A percentile compares a stretch with the other conserved stretches of the same genome.
phyloP scores from a whole-genome alignment of 441 rosid genomes.

The Mallotus japonicus region DNA sequence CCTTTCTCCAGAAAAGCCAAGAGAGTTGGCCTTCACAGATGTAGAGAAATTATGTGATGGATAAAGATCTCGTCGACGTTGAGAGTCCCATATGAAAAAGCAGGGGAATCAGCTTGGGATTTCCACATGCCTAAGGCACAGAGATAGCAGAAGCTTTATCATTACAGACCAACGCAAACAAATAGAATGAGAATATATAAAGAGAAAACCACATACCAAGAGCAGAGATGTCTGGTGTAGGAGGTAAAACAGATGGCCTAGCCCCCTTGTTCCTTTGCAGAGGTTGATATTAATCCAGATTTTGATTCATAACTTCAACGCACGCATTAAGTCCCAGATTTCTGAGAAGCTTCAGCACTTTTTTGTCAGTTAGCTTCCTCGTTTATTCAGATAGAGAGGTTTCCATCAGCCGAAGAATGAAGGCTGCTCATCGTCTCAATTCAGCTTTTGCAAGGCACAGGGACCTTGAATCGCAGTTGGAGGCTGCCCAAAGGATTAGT shows the following conservation, averaged over 20 bases:
- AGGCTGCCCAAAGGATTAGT: too few species aligned
- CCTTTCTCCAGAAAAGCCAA: conserved; percentile 51
- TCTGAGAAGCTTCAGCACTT: too few species aligned
- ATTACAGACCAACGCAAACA: conserved; percentile 18
- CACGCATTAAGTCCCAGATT: too few species aligned
- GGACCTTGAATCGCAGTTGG: too few species aligned
- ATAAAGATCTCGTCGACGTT: conserved; percentile 46
- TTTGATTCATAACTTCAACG: too few species aligned
- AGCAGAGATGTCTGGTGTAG: conserved; percentile 51
- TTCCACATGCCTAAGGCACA: conserved; percentile 70
- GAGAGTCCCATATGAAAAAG: conserved; percentile 52
- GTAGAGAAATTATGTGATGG: conserved; percentile 52
- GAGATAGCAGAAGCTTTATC: conserved; percentile 11
- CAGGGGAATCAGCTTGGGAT: conserved; percentile 52
- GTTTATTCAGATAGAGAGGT: too few species aligned
- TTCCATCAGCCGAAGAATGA: too few species aligned
- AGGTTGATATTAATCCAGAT: too few species aligned
- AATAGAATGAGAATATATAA: conserved; percentile 14
- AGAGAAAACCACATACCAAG: conserved; percentile 44
- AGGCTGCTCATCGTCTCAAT: too few species aligned
- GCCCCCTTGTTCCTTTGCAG: conserved; percentile 75
- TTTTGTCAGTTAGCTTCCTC: too few species aligned
- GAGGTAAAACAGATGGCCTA: conserved; percentile 68
- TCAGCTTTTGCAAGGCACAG: too few species aligned
- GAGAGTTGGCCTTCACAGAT: conserved; percentile 43